Evolutionary conservation across 2,329 filamentous ascomycete genomes (phyloP).

Genomic region (Diaporthe eres): DNA sequence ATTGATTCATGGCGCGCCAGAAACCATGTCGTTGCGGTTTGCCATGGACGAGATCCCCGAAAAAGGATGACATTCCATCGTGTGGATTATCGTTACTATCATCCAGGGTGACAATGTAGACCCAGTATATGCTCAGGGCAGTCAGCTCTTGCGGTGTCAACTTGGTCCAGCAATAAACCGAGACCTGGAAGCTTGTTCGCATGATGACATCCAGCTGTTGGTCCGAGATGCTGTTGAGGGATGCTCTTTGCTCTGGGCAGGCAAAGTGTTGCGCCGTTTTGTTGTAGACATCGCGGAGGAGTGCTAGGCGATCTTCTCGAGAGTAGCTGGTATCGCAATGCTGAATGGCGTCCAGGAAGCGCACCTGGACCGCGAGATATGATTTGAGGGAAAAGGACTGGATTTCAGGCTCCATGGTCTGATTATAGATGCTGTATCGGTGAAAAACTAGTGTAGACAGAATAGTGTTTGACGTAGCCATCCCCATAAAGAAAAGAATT

Average conservation of each 20-base stretch:
- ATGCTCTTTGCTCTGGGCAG: neutral
- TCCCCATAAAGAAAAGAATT: too few species aligned
- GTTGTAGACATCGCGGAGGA: too few species aligned
- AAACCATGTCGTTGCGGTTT: neutral
- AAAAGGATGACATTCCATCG: neutral
- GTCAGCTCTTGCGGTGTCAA: neutral
- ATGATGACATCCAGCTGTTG: neutral
- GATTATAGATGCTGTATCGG: too few species aligned
- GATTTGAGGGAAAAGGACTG: too few species aligned
- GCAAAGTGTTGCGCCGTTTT: neutral
- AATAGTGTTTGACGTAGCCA: too few species aligned
- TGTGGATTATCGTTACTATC: neutral
- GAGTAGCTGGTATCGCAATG: too few species aligned
- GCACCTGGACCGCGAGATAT: too few species aligned
- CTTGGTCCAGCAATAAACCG: neutral
- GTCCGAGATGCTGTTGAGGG: neutral
- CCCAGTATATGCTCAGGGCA: neutral
- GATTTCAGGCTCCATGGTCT: too few species aligned
- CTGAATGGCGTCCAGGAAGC: too few species aligned
- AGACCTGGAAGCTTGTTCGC: neutral
- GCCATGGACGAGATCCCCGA: neutral
- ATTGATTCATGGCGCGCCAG: neutral
- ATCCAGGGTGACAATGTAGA: constrained; percentile 1
- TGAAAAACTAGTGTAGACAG: too few species aligned
- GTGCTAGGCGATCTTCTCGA: too few species aligned